Base-by-base conservation (phyloP, 192 early-diverging fungal genomes). In the Entomortierella lignicola region DNA sequence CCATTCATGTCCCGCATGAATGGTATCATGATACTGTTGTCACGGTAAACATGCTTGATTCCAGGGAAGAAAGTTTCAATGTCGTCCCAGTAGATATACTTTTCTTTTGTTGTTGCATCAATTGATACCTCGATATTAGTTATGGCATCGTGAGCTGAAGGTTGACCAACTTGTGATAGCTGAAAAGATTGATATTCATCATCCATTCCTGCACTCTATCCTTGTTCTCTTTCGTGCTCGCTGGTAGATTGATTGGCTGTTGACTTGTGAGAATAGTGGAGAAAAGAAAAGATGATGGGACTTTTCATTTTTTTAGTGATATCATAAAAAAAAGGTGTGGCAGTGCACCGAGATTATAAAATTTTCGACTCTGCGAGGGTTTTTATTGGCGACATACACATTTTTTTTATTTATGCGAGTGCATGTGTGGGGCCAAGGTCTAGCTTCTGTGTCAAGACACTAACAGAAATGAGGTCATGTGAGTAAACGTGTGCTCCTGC, bases 401-500 rank as follows among this genome's bases (percentile, higher is more conserved):
- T 30, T 26, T 30, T 4, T 48, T 2, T 26, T 56, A 15, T 48
- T 44, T 70, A 70, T 1, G 62, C 62, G 8, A 79, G 60, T 13
- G 67, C 50, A 31, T 70, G 60, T 1, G 66, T 79, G 2, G 27
- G 15, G 4, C 56, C 67, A 27, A 79, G 67, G 20, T 79, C 67
- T 4, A 79, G 47, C 2, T 20, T 31, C 42, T 79, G 75, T 4
- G 29, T 57, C 29, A 79, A 34, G 41, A 79, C 58, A 11, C 67
- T 56, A 2, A 42, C 18, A 17, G 69, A 59, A 23, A 79, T 70
- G n/a, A 79, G 15, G 42, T 79, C 75, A 27, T 65, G 67, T 4
- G 75, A 79, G 43, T 79, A 79, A 1, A 79, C 51, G 13, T 55
- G 61, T 0, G 62, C 66, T 0, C 55, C 62, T 15, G 62, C 57